Evolutionary conservation across 768 basidiomycete genomes (phyloP), one percentile per base, ranked within the genome.

Genomic region (Russula dissimulans): DNA sequence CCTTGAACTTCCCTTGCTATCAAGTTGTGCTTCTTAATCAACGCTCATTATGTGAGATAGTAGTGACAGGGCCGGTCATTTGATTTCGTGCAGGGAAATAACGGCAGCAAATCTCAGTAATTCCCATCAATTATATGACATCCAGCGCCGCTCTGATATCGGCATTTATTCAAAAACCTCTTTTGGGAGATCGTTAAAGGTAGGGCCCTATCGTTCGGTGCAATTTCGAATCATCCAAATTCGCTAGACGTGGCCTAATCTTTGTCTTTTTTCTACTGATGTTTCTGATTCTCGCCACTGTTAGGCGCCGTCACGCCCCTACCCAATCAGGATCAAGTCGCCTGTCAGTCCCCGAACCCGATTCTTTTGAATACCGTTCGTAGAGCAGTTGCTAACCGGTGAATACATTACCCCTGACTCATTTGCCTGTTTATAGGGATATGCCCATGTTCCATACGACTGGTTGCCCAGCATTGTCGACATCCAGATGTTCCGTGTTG

Each of bases 141-240:
- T 38, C 46, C 22, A n/a, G 31, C 38, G 22, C 32, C 54, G 31
- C 60, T 54, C 65, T 57, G 56, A 58, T 56, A 36, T 49, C 57
- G 63, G 31, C 22, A 38, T 36, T 62, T 41, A 57, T 64, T 47
- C 65, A 85, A 84, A 68, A 89, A 91, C 69, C 85, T 86, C 5
- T 87, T 91, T 69, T 90, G 89, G 87, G 79, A 90, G 63, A 66
- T 89, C 36, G 86, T 91, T 53, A 91, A 89, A 74, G 81, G 82
- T 79, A 22, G 36, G 57, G 41, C 17, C 22, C 22, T 26, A 8
- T 32, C 42, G 11, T 43, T 56, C 49, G 12, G 36, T 36, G 8
- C n/a, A 22, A 38, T 42, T 3, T 26, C 22, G 9, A 12, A 31
- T 11, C 17, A 15, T 17, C 42, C 22, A 26, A 2, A 26, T 26